phyloP scores from a whole-genome alignment of 805 yeast genomes.

The Yamadazyma scolyti region DNA sequence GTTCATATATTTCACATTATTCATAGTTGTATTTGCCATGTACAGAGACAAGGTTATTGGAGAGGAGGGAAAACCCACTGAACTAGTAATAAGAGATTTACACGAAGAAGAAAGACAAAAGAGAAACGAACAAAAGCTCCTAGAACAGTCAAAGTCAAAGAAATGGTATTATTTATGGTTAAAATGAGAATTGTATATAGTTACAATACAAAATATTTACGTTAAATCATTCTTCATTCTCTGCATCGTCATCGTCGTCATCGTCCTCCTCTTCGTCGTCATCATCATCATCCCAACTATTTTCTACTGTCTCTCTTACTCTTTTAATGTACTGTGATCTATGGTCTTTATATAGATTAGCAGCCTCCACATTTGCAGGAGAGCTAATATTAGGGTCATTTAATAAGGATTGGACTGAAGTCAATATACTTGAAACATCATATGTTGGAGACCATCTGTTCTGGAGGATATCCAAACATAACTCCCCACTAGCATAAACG shows the following conservation, averaged over 20 bases:
- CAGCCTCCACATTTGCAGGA: constrained; percentile 98
- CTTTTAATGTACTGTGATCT: constrained; percentile 87
- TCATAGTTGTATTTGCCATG: constrained; percentile 49
- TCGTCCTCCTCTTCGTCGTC: constrained; percentile 48
- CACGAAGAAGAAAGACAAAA: constrained; percentile 28
- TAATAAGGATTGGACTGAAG: constrained; percentile 85
- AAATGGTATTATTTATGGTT: constrained; percentile 56
- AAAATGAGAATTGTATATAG: constrained; percentile 17
- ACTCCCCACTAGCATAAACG: constrained; percentile 92
- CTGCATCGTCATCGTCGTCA: constrained; percentile 18
- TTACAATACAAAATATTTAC: background rate
- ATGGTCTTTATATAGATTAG: constrained; percentile 91
- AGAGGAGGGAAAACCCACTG: constrained; percentile 40
- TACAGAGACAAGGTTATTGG: constrained; percentile 53
- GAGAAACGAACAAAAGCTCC: constrained; percentile 10
- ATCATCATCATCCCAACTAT: constrained; percentile 85
- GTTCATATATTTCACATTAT: constrained; percentile 45
- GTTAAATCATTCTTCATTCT: background rate
- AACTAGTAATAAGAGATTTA: constrained; percentile 34
- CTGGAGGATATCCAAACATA: constrained; percentile 92
- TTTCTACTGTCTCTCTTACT: constrained; percentile 92
- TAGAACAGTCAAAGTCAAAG: constrained; percentile 4
- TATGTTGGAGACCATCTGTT: constrained; percentile 99
- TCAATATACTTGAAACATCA: constrained; percentile 92
- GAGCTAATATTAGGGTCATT: constrained; percentile 96